These are phyloP conservation scores for Panicum miliaceum DNA, from an alignment of 176 grass and related monocot genomes.

Conservation along the genomic window DNA sequence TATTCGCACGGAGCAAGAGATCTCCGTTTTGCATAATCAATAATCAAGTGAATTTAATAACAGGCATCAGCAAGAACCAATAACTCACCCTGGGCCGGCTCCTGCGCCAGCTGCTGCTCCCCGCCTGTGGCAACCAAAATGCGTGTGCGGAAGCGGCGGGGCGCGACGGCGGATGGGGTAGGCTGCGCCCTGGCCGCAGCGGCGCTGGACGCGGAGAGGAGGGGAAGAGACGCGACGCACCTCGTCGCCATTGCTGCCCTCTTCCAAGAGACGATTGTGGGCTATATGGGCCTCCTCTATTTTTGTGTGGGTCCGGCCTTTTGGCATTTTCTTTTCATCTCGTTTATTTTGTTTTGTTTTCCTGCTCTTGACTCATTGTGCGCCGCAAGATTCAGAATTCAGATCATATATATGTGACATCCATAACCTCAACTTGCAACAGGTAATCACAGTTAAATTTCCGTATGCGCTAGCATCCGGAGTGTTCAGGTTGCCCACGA, in stretches of 20 bases:
- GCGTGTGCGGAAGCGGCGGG: neutral
- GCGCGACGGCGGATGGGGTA: neutral
- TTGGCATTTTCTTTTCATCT: neutral
- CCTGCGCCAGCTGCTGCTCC: slow-evolving; percentile 48
- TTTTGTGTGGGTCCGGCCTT: slow-evolving; percentile 33
- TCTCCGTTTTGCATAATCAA: neutral
- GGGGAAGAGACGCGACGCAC: slow-evolving; percentile 33
- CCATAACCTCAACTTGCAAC: too few relatives aligned
- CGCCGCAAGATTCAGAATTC: neutral
- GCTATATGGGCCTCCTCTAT: slow-evolving; percentile 32
- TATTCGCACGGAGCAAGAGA: neutral
- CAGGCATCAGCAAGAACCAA: neutral
- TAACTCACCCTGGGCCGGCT: slow-evolving; percentile 47
- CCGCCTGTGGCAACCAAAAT: slow-evolving; percentile 46
- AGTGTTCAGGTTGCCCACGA: too few relatives aligned
- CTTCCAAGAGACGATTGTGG: neutral
- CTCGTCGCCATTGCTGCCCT: slow-evolving; percentile 43
- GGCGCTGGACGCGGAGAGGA: slow-evolving; percentile 40
- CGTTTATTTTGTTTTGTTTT: too few relatives aligned
- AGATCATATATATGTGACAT: too few relatives aligned
- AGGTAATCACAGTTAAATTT: too few relatives aligned
- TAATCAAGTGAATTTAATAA: neutral
- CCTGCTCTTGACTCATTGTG: neutral
- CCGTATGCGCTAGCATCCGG: neutral
- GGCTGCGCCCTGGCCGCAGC: neutral